These are phyloP conservation scores for Coniferiporia sulphurascens DNA, from an alignment of 1,284 basidiomycete genomes.

Conservation along the genomic window DNA sequence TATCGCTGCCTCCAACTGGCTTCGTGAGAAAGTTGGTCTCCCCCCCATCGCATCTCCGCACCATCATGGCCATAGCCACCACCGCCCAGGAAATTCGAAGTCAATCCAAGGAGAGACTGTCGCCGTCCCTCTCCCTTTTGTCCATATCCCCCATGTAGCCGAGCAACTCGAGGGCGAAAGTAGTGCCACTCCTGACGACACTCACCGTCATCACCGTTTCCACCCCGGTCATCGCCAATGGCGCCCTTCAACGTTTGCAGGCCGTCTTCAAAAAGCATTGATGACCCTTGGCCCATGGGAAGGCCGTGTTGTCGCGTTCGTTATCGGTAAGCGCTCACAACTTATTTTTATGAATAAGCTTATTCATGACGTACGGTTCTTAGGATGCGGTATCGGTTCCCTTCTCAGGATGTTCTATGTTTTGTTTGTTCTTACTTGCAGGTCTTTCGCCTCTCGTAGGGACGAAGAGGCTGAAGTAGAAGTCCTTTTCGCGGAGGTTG, in stretches of 20 bases:
- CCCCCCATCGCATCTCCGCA: conserved; percentile 32
- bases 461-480: conserved; percentile 34
- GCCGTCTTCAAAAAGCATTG: conserved; percentile 57
- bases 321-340: conserved; percentile 51
- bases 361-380: background rate
- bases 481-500: conserved; percentile 31
- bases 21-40: conserved; percentile 46
- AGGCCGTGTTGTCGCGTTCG: conserved; percentile 71
- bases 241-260: conserved; percentile 40
- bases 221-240: conserved; percentile 29
- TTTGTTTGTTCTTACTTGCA: conserved; percentile 51
- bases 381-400: conserved; percentile 75
- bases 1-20: conserved; percentile 40
- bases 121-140: conserved; percentile 34
- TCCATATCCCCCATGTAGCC: conserved; percentile 24
- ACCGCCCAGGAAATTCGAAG: conserved; percentile 2
- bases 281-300: conserved; percentile 75
- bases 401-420: conserved; percentile 76
- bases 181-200: conserved; percentile 20
- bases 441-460: conserved; percentile 36
- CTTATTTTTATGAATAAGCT: conserved; percentile 2
- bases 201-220: conserved; percentile 20
- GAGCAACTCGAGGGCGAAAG: background rate
- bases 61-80: conserved; percentile 14
- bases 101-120: conserved; percentile 20